Base-by-base conservation (phyloP, 2,329 filamentous ascomycete species). In the Thelonectria blattea region DNA sequence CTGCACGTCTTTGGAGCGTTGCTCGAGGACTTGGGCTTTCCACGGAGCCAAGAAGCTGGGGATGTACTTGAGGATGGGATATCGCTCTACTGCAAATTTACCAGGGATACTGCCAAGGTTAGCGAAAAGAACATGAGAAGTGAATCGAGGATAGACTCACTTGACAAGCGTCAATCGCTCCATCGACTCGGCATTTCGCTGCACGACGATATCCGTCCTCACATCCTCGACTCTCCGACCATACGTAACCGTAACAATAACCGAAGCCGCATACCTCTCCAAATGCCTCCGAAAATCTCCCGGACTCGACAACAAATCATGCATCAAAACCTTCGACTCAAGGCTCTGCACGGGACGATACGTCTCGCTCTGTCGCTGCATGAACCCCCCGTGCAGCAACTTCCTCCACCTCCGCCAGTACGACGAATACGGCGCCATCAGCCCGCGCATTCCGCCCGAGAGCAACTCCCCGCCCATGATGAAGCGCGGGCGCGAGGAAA, bases 371-470 rank as follows among this genome's bases (percentile, higher is more conserved):
- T 76, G 76, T 2, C 74, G 72, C 63, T 77, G 74, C 74, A 80
- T 78, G 37, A 81, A 80, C 1, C 78, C 78, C 53, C 74, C 68
- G 51, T 81, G 79, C 24, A 81, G 67, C 5, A 78, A 61, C 60
- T 80, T 80, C 3, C 79, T 71, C 74, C 78, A 80, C 0, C 78
- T 73, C 15, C 78, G 66, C 79, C 79, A 81, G 47, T 75, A 80
- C 0, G 72, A 59, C 0, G 72, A 73, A 61, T 81, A 80, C 0
- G 78, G 77, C 4, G 79, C 75, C 73, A 81, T 80, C 5, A 81
- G 67, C 0, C 78, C 78, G 4, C 78, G 71, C 72, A 79, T 72
- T 0, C 77, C 77, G 0, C 72, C 75, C 0, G 79, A 80, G 0
- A 80, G 68, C 0, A 79, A 68, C 43, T 81, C 78, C 2, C 76